Evolutionary conservation across 140 eudicot species (phyloP), one percentile per base, ranked within the genome.

Genomic region (Flaveria floridana): DNA sequence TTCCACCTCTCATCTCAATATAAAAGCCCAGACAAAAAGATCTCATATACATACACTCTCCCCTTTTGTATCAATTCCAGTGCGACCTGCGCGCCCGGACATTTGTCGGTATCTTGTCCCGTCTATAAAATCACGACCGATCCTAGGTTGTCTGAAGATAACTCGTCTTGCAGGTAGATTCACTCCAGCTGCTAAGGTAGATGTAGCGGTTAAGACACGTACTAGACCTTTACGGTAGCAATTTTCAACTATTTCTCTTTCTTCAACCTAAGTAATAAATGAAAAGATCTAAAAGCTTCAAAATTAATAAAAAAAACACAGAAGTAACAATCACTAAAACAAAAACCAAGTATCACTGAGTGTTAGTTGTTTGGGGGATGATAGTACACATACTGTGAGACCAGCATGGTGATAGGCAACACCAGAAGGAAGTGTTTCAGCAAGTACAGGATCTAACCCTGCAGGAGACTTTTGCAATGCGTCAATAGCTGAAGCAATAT

Each of bases 331-430:
- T 63, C n/a, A 13, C 6, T 20, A 39, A 64, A 50, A 3, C 4
- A 50, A 37, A 34, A 63, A 16, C 18, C 23, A 58, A 13, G 0
- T 41, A 6, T 46, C 3, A n/a, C 4, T 75, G 16, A 8, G 65
- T 50, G 62, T 48, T 21, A 48, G 42, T 34, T 28, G 66, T 12
- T 56, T 8, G 39, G 34, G 12, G 21, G n/a, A 12, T 78, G 65
- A 57, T 74, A 46, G 44, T 42, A 48, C 30, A 63, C 82, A 73
- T 87, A 94, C 99, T 47, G 97, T 94, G 65, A 94, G 97, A 52
- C 99, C 99, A 71, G 99, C 99, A 87, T 94, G 99, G 80, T 94
- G 99, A 79, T 90, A 94, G 65, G 99, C 99, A 72, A 94, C 99
- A 80, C 99, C 99, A 25, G 81, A 78, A 77, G 97, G 86, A 82